Conservation (phyloP, 768 basidiomycete species). For the Russula vinacea region DNA sequence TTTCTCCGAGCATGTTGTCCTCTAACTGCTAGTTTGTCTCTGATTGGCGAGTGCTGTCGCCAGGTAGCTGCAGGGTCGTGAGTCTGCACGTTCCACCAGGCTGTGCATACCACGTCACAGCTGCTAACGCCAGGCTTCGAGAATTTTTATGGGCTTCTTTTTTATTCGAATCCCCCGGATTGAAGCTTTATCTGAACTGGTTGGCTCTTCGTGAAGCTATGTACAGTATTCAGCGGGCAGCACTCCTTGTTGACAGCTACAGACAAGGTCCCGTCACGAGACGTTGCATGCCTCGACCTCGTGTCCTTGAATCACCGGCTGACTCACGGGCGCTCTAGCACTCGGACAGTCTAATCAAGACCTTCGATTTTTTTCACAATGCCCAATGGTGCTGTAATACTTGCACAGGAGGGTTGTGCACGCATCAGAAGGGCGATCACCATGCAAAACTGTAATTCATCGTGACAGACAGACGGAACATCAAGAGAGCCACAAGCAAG, state of each 20-base stretch:
- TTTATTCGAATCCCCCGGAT: background rate
- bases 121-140: conserved; percentile 14
- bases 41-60: conserved; percentile 2
- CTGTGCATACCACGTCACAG: conserved; percentile 23
- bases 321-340: conserved; percentile 4
- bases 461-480: background rate
- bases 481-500: conserved; percentile 6
- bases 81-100: conserved; percentile 7
- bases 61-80: conserved; percentile 1
- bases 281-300: conserved; percentile 23
- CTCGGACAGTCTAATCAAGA: conserved; percentile 18
- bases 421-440: conserved; percentile 26
- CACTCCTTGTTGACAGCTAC: background rate
- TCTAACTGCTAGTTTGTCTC: conserved; percentile 2
- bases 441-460: conserved; percentile 8
- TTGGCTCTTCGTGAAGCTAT: background rate
- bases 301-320: conserved; percentile 11
- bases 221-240: background rate
- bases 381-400: conserved; percentile 15
- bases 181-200: background rate
- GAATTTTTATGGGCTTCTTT: conserved; percentile 9
- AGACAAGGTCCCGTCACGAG: background rate
- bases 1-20: conserved; percentile 6
- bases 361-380: conserved; percentile 9
- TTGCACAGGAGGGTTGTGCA: conserved; percentile 9